A percentile compares a stretch with the other conserved stretches of the same genome.
Conservation (phyloP, 2,329 filamentous ascomycete species). For the Trichophaea hybrida region DNA sequence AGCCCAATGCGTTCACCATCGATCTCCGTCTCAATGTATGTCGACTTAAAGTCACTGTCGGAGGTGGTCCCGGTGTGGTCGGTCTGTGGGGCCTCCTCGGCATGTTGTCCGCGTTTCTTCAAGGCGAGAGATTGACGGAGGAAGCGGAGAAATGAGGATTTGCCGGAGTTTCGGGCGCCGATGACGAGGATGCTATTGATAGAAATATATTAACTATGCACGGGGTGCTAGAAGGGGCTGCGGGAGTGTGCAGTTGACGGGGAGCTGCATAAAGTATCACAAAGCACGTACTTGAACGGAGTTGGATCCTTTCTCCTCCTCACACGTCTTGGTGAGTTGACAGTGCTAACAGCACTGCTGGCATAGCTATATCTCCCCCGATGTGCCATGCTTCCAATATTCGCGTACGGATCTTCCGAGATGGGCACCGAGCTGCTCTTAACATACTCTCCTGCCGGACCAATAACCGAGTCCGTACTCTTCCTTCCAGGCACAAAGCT, state of each 20-base stretch:
- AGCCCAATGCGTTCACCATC: slow-evolving; percentile 81
- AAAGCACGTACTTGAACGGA: slow-evolving; percentile 75
- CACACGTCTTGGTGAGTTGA: slow-evolving; percentile 84
- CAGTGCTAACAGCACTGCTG: slow-evolving; percentile 74
- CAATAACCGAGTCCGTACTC: slow-evolving; percentile 26
- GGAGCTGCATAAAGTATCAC: background rate
- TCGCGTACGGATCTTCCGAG: slow-evolving; percentile 54
- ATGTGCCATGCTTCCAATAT: slow-evolving; percentile 90
- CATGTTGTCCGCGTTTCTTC: slow-evolving; percentile 52
- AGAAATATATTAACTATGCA: background rate
- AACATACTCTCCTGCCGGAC: slow-evolving; percentile 18
- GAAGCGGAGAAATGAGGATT: slow-evolving; percentile 94
- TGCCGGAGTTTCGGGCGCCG: slow-evolving; percentile 74
- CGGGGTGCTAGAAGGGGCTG: background rate
- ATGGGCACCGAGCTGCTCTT: slow-evolving; percentile 41
- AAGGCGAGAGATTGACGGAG: slow-evolving; percentile 73
- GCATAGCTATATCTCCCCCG: slow-evolving; percentile 94
- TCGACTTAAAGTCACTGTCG: slow-evolving; percentile 43
- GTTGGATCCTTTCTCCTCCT: slow-evolving; percentile 93
- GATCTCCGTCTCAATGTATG: slow-evolving; percentile 83
- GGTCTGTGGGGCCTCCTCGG: slow-evolving; percentile 11
- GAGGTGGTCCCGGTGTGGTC: slow-evolving; percentile 31
- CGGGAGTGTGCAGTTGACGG: background rate
- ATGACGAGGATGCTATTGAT: slow-evolving; percentile 65
- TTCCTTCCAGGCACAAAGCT: slow-evolving; percentile 22